A percentile compares a stretch with the other conserved stretches of the same genome.
phyloP scores from a whole-genome alignment of 352 stramenopile genomes.

The Phytophthora sp. region DNA sequence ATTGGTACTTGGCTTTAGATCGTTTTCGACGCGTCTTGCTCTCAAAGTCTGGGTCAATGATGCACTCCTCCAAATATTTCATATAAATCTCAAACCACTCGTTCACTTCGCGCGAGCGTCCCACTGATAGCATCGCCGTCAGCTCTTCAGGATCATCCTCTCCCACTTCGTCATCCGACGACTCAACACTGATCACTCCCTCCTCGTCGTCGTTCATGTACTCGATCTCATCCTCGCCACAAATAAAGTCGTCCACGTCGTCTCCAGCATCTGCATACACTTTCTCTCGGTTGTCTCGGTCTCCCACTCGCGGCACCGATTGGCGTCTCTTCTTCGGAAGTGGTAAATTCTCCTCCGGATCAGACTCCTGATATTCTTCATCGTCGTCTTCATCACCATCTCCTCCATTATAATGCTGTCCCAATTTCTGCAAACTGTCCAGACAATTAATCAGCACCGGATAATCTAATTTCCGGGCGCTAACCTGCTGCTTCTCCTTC shows the following conservation, averaged over 20 bases:
- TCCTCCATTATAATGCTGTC: constrained; percentile 25
- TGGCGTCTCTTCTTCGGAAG: constrained; percentile 26
- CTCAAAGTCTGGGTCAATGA: constrained; percentile 68
- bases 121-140: constrained; percentile 39
- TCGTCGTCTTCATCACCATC: constrained; percentile 28
- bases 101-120: constrained; percentile 60
- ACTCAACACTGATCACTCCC: constrained; percentile 64
- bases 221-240: constrained; percentile 79
- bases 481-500: constrained; percentile 47
- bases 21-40: constrained; percentile 53
- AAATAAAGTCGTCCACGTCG: constrained; percentile 84
- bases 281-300: constrained; percentile 39
- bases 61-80: constrained; percentile 76
- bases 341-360: constrained; percentile 27
- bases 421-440: constrained; percentile 37
- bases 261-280: constrained; percentile 62
- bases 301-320: constrained; percentile 25
- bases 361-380: constrained; percentile 42
- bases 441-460: constrained; percentile 74
- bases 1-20: constrained; percentile 44
- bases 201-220: constrained; percentile 90
- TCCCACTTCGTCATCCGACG: constrained; percentile 54
- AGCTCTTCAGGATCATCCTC: constrained; percentile 52
- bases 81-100: constrained; percentile 91
- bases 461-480: constrained; percentile 62